phyloP scores from a whole-genome alignment of 2,329 filamentous ascomycete species.

The Apiospora malaysiana region DNA sequence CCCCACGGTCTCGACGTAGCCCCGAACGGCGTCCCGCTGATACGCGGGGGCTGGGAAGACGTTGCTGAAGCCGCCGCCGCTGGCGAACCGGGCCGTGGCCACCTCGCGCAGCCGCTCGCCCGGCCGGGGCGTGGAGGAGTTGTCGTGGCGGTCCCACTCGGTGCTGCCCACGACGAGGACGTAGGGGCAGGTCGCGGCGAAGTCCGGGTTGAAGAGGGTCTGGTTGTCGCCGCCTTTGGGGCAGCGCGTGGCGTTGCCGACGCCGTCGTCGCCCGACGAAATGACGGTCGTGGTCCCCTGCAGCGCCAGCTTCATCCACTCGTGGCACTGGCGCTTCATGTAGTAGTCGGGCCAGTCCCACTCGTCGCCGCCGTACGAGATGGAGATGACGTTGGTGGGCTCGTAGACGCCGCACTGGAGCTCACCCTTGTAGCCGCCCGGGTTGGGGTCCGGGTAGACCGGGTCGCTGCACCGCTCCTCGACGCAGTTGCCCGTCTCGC shows the following conservation, averaged over 20 bases:
- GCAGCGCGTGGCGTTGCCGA: constrained; percentile 44
- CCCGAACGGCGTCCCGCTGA: constrained; percentile 55
- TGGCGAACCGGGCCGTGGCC: constrained; percentile 45
- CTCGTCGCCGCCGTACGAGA: constrained; percentile 60
- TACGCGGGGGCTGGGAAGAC: constrained; percentile 51
- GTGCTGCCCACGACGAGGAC: constrained; percentile 66
- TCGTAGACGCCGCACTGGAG: constrained; percentile 45
- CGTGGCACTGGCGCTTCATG: constrained; percentile 52
- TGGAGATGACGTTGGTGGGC: constrained; percentile 61
- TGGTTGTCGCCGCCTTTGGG: constrained; percentile 59
- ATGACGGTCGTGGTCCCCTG: constrained; percentile 52
- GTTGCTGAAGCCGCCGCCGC: constrained; percentile 57
- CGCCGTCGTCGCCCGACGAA: constrained; percentile 43
- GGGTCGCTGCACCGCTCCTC: constrained; percentile 31
- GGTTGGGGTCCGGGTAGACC: constrained; percentile 50
- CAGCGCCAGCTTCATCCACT: constrained; percentile 56
- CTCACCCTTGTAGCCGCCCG: constrained; percentile 52
- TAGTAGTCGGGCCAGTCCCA: constrained; percentile 55
- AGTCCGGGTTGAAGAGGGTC: constrained; percentile 57
- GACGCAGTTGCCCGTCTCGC: constrained; percentile 33
- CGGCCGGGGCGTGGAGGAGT: constrained; percentile 30
- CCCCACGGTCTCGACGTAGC: constrained; percentile 38
- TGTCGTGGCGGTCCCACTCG: constrained; percentile 56
- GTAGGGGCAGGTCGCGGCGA: constrained; percentile 62
- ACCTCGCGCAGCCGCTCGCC: constrained; percentile 33